phyloP scores from a whole-genome alignment of 2,329 filamentous ascomycete genomes.

The Botrytis fabae region DNA sequence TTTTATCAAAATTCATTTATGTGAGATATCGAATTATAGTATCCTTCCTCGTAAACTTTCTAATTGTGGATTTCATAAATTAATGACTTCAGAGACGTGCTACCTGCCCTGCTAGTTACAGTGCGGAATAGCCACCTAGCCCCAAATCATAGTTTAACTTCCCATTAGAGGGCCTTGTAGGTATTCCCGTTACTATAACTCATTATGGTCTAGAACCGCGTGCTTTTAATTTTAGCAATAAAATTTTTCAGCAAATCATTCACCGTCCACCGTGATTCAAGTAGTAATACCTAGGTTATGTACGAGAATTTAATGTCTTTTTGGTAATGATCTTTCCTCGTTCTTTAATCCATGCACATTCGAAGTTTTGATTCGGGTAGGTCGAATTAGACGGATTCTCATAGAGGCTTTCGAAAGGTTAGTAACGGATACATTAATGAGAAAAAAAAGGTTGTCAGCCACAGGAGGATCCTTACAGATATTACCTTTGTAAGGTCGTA shows the following conservation, averaged over 20 bases:
- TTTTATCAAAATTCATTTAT: conserved; percentile 6
- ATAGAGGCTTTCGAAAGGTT: too few species aligned
- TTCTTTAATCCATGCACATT: neutral
- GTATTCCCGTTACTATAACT: neutral
- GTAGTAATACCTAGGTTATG: neutral
- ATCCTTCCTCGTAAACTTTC: conserved; percentile 3
- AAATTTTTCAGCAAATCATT: conserved; percentile 1
- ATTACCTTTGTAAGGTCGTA: conserved; percentile 4
- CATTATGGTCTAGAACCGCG: neutral
- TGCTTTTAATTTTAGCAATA: neutral
- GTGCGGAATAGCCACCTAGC: conserved; percentile 2
- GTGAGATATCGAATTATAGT: conserved; percentile 13
- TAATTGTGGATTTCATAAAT: conserved; percentile 6
- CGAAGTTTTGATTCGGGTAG: neutral
- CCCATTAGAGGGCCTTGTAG: neutral
- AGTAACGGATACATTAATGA: neutral
- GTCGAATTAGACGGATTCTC: neutral
- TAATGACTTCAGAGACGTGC: conserved; percentile 7
- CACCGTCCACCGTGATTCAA: conserved; percentile 1
- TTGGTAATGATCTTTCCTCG: conserved; percentile 4
- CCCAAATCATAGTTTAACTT: neutral
- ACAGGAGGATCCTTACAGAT: conserved; percentile 20
- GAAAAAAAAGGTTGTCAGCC: conserved; percentile 1
- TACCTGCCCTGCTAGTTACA: conserved; percentile 1
- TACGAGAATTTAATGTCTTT: neutral